Conservation (phyloP, 352 stramenopile species). For the Phytophthora sojae region DNA sequence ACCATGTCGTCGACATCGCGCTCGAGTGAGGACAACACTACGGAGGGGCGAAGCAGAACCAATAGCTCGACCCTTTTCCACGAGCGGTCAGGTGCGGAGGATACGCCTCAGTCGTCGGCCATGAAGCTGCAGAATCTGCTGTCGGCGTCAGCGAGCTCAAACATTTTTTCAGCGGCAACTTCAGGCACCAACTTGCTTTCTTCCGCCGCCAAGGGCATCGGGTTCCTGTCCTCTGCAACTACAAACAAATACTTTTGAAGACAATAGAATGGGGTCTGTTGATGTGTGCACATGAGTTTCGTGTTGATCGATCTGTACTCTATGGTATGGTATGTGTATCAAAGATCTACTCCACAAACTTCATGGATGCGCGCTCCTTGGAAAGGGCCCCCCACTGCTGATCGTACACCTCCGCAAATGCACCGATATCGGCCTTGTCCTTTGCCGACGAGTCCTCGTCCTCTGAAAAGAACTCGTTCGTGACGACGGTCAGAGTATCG, state of each 20-base stretch:
- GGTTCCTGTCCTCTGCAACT: slow-evolving; percentile 80
- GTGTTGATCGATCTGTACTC: slow-evolving; percentile 32
- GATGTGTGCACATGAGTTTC: slow-evolving; percentile 6
- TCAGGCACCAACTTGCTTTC: slow-evolving; percentile 70
- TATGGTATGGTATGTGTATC: slow-evolving; percentile 19
- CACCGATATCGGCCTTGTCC: slow-evolving; percentile 36
- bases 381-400: slow-evolving; percentile 61
- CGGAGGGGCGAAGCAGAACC: slow-evolving; percentile 33
- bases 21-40: slow-evolving; percentile 38
- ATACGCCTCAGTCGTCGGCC: slow-evolving; percentile 45
- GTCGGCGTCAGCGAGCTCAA: slow-evolving; percentile 69
- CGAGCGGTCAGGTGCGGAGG: slow-evolving; percentile 38
- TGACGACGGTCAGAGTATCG: slow-evolving; percentile 64
- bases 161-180: slow-evolving; percentile 69
- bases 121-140: slow-evolving; percentile 75
- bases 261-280: slow-evolving; percentile 14
- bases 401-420: slow-evolving; percentile 65
- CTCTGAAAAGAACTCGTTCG: slow-evolving; percentile 58
- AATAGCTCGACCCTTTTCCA: slow-evolving; percentile 54
- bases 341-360: slow-evolving; percentile 50
- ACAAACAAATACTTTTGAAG: slow-evolving; percentile 74
- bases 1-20: slow-evolving; percentile 41
- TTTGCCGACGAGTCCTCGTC: slow-evolving; percentile 17
- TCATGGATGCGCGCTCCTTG: slow-evolving; percentile 60
- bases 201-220: slow-evolving; percentile 84